These are phyloP conservation scores for Arthrobotrys sinensis DNA, from an alignment of 2,329 filamentous ascomycete genomes.

Conservation along the genomic window DNA sequence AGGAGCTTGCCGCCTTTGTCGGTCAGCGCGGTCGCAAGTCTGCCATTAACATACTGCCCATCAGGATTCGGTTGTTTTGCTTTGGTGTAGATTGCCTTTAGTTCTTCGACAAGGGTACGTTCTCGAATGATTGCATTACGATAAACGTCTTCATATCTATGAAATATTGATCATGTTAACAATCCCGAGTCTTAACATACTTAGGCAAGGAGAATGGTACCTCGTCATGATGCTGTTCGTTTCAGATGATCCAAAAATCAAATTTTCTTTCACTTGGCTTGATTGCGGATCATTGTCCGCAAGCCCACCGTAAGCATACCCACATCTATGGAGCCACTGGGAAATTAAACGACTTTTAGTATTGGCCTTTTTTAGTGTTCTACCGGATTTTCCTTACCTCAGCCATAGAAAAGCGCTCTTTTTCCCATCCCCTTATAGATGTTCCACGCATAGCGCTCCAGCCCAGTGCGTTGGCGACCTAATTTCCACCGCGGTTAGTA, in stretches of 20 bases:
- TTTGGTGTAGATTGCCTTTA: not conserved
- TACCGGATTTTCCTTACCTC: not conserved
- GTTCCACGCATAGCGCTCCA: constrained; percentile 5
- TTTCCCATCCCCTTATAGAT: constrained; percentile 1
- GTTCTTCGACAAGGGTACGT: not conserved
- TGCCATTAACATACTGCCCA: not conserved
- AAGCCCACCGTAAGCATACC: constrained; percentile 15
- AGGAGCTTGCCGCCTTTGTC: not conserved
- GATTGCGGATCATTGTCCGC: not conserved
- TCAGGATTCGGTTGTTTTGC: not conserved
- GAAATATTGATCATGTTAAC: not conserved
- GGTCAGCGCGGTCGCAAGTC: not conserved
- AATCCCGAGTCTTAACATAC: not conserved
- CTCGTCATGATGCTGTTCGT: constrained; percentile 34
- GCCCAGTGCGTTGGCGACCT: constrained; percentile 4
- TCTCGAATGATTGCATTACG: constrained; percentile 20
- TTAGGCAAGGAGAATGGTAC: not conserved
- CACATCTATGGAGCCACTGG: constrained; percentile 23
- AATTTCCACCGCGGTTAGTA: not conserved
- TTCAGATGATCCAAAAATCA: constrained; percentile 38
- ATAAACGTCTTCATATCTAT: constrained; percentile 25
- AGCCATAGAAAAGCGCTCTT: constrained; percentile 21
- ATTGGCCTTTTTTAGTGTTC: not conserved
- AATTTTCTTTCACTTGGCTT: constrained; percentile 19
- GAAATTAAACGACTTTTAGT: not conserved